phyloP scores from a whole-genome alignment of 2,329 filamentous ascomycete species.

The Hypoxylon sp. region DNA sequence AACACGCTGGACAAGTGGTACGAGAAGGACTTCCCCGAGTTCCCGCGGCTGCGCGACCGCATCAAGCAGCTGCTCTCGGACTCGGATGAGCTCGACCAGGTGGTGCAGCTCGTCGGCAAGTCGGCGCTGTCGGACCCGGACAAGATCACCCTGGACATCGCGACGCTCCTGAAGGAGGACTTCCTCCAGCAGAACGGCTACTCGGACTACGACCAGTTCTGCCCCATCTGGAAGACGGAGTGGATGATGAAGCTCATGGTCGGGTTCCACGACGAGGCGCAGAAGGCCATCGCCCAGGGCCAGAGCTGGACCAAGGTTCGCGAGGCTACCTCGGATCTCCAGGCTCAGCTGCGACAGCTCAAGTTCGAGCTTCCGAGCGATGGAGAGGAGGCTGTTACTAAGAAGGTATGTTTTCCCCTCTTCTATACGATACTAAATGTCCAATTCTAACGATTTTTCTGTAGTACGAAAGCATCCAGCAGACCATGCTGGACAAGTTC shows the following conservation, averaged over 20 bases:
- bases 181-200: slow-evolving; percentile 99
- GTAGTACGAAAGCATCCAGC: slow-evolving; percentile 90
- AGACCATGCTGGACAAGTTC: slow-evolving; percentile 96
- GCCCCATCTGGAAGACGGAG: slow-evolving; percentile 98
- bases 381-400: slow-evolving; percentile 78
- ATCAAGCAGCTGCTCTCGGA: slow-evolving; percentile 94
- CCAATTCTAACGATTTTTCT: slow-evolving; percentile 9
- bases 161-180: slow-evolving; percentile 93
- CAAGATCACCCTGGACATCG: slow-evolving; percentile 97
- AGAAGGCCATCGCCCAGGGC: slow-evolving; percentile 92
- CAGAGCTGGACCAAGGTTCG: slow-evolving; percentile 92
- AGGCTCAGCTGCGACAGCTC: slow-evolving; percentile 85
- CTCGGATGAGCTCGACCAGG: slow-evolving; percentile 97
- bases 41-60: slow-evolving; percentile 89
- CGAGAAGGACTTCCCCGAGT: slow-evolving; percentile 91
- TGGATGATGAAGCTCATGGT: slow-evolving; percentile 99
- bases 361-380: slow-evolving; percentile 96
- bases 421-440: not conserved
- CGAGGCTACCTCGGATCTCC: slow-evolving; percentile 87
- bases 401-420: slow-evolving; percentile 71
- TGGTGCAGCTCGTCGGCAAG: slow-evolving; percentile 98
- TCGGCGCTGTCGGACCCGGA: slow-evolving; percentile 94
- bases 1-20: slow-evolving; percentile 90
- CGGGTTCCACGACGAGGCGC: slow-evolving; percentile 95
- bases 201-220: slow-evolving; percentile 99